Evolutionary conservation across 768 basidiomycete genomes (phyloP).

Genomic region (Nidularia pulvinata): DNA sequence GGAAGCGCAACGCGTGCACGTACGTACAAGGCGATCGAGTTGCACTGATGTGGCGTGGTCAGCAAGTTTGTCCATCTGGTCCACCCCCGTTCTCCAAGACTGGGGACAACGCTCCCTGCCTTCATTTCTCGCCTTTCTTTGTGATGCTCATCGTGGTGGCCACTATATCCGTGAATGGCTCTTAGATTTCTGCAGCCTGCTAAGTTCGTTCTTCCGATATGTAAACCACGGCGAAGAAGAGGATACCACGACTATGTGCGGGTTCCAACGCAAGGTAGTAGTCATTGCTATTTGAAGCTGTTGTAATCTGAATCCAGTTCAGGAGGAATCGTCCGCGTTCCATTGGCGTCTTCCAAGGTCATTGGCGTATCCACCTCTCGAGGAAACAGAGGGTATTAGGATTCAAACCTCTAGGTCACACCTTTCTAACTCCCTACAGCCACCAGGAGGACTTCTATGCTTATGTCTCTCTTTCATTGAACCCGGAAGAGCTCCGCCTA

Average conservation of each 20-base stretch:
- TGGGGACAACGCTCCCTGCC: background rate
- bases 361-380: constrained; percentile 77
- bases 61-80: background rate
- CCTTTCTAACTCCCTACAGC: constrained; percentile 34
- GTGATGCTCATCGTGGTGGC: constrained; percentile 12
- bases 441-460: constrained; percentile 91
- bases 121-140: background rate
- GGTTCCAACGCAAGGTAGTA: constrained; percentile 35
- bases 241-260: constrained; percentile 77
- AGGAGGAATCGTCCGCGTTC: constrained; percentile 70
- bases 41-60: background rate
- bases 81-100: background rate
- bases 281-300: background rate
- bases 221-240: constrained; percentile 4
- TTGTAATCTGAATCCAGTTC: constrained; percentile 7
- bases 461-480: constrained; percentile 72
- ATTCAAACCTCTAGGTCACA: background rate
- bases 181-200: constrained; percentile 16
- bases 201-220: constrained; percentile 6
- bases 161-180: constrained; percentile 17
- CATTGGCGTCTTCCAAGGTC: constrained; percentile 74
- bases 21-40: background rate
- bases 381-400: constrained; percentile 65
- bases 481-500: constrained; percentile 70
- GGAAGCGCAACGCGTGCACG: too few relatives aligned